phyloP scores from a whole-genome alignment of 2,329 filamentous ascomycete species.

The Paecilomyces niveus region DNA sequence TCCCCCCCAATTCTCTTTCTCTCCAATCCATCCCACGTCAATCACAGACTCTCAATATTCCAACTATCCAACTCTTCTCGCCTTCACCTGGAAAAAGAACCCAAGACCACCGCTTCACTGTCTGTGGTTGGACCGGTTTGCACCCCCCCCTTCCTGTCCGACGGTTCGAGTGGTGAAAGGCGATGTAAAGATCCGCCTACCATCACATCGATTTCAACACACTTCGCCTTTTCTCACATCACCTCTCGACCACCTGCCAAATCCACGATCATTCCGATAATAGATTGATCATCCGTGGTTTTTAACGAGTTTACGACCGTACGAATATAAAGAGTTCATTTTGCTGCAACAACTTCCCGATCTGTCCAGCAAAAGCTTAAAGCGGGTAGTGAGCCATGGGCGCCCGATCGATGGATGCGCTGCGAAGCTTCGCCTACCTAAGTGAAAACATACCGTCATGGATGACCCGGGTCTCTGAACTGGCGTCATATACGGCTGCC shows the following conservation, averaged over 20 bases:
- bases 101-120: not conserved
- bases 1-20: not conserved
- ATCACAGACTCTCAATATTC: not conserved
- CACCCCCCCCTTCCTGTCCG: not conserved
- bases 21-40: not conserved
- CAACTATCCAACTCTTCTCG: not conserved
- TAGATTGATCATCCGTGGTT: not conserved
- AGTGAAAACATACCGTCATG: conserved; percentile 39
- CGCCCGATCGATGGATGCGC: conserved; percentile 31
- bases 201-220: not conserved
- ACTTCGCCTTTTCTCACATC: not conserved
- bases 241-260: not conserved
- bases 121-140: not conserved
- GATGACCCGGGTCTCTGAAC: conserved; percentile 35
- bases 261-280: not conserved
- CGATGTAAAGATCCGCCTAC: not conserved
- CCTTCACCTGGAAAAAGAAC: not conserved
- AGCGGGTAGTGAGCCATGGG: not conserved
- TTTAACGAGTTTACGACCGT: not conserved
- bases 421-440: conserved; percentile 39
- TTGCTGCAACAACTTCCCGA: not conserved
- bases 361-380: not conserved
- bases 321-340: not conserved
- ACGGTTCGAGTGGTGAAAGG: not conserved
- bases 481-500: conserved; percentile 32